Evolutionary conservation across 139 green algal genomes (phyloP), one percentile per base, ranked within the genome.

Genomic region (Tetradesmus obliquus): DNA sequence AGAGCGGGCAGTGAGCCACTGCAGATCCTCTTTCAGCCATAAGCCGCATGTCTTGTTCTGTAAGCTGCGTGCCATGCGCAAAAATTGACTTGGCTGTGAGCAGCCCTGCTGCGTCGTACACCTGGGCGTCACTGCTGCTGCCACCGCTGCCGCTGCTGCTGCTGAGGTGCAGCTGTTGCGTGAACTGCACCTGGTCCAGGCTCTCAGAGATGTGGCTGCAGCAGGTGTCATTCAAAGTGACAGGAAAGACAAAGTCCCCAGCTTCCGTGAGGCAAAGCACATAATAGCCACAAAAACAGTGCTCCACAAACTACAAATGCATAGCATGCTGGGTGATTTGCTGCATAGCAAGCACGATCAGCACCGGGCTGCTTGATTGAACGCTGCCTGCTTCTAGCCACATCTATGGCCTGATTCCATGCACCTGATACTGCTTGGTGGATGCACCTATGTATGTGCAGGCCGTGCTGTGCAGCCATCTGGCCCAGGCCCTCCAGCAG

Each of bases 1-100:
- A 82, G 4, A 97, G 93, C 1, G 96, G 95, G 94, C 96, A 98
- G 91, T 97, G 95, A 3, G 87, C 88, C 6, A 98, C 83, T 1
- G 91, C 92, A 5, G 94, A 92, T n/a, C 94, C 93, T 2, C 84
- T 84, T 0, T 88, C 60, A 6, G 92, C 93, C 92, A 98, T 87
- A 19, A 95, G 60, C 15, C 32, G 13, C 72, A 97, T 94, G 88
- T 96, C 96, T 54, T 90, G 74, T 17, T 94, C 91, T 5, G 76
- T 94, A 10, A 97, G 93, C 86, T 95, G 93, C 9, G 94, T 95
- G 57, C 94, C 95, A 57, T 98, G 96, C 12, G 95, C 95, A 90
- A 96, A 95, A 15, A 96, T 83, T 6, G 91, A 84, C 3, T 91
- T 66, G n/a, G 51, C 20, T 1, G 57, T 86, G 80, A 98, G 93